phyloP scores from a whole-genome alignment of 495 filamentous ascomycete genomes.

The Aspergillus asperescens region DNA sequence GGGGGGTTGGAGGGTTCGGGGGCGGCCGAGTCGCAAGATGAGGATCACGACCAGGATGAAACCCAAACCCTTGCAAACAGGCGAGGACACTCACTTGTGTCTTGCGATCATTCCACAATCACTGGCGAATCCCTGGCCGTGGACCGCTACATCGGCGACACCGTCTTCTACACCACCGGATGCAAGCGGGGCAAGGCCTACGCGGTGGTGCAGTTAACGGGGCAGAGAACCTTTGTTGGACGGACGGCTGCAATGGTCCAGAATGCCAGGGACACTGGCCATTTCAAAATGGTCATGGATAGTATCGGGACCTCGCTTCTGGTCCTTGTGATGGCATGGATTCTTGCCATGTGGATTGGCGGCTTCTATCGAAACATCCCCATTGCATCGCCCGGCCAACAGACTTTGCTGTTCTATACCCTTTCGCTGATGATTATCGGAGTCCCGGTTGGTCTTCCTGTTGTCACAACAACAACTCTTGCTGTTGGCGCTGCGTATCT shows the following conservation, averaged over 20 bases:
- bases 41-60: slow-evolving; percentile 13
- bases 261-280: slow-evolving; percentile 60
- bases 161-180: slow-evolving; percentile 64
- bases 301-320: slow-evolving; percentile 66
- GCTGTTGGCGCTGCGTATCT: slow-evolving; percentile 92
- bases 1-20: slow-evolving; percentile 25
- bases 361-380: slow-evolving; percentile 64
- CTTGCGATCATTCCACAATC: slow-evolving; percentile 67
- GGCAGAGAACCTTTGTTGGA: slow-evolving; percentile 63
- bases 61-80: slow-evolving; percentile 23
- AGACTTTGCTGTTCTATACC: slow-evolving; percentile 57
- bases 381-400: slow-evolving; percentile 55
- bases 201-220: slow-evolving; percentile 54
- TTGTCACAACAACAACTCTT: slow-evolving; percentile 94
- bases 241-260: slow-evolving; percentile 62
- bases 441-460: slow-evolving; percentile 93
- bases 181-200: slow-evolving; percentile 71
- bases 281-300: slow-evolving; percentile 76
- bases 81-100: slow-evolving; percentile 54
- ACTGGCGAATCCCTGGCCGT: slow-evolving; percentile 69
- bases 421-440: slow-evolving; percentile 82
- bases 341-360: slow-evolving; percentile 64
- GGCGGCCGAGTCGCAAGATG: neutral
- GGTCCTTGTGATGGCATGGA: slow-evolving; percentile 64
- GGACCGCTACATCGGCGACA: slow-evolving; percentile 66